Percentiles rank a stretch among this genome's conserved stretches.
These are phyloP conservation scores for Lipomyces starkeyi DNA, from an alignment of 805 yeast species.

Conservation along the genomic window DNA sequence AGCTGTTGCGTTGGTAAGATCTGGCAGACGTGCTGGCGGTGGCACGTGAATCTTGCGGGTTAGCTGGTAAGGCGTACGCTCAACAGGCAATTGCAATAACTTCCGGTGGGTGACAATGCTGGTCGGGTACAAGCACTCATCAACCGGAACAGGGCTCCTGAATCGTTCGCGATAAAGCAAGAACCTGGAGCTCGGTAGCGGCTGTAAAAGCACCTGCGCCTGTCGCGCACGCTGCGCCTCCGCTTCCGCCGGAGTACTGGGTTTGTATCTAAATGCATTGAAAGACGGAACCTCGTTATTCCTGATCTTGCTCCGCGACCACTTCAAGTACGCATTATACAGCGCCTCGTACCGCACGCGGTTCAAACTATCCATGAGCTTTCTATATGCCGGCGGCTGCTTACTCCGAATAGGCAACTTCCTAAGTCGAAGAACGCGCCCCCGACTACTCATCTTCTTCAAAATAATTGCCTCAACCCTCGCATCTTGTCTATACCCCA, in stretches of 20 bases:
- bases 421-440: background rate
- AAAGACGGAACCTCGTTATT: background rate
- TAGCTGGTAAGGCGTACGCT: background rate
- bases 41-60: background rate
- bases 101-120: background rate
- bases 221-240: background rate
- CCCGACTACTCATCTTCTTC: background rate
- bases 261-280: background rate
- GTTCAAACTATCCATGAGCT: constrained; percentile 4
- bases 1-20: background rate
- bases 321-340: background rate
- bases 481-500: background rate
- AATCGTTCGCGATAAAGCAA: constrained; percentile 3
- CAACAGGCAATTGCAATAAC: background rate
- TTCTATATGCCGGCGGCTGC: background rate
- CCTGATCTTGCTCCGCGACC: background rate
- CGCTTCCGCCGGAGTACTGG: background rate
- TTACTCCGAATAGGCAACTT: background rate
- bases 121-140: background rate
- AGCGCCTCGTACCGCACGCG: constrained; percentile 5
- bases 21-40: background rate
- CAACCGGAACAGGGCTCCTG: background rate
- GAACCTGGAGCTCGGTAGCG: constrained; percentile 1
- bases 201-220: constrained; percentile 1
- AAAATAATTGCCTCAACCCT: background rate